A percentile compares a stretch with the other conserved stretches of the same genome.
Conservation (phyloP, 2,329 filamentous ascomycete genomes). For the Cryphonectria parasitica region DNA sequence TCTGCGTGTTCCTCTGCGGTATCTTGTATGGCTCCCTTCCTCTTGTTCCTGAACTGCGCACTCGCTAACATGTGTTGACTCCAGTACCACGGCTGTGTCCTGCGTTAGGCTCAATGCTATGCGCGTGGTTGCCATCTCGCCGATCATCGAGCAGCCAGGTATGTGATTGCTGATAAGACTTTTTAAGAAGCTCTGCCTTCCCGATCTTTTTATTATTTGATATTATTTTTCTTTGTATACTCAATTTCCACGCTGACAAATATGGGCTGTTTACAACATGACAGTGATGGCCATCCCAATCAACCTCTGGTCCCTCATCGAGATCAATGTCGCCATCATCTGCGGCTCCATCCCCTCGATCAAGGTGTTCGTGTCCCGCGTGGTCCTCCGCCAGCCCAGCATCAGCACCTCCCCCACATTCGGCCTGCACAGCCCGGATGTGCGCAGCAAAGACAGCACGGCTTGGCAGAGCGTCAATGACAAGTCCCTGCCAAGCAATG, state of each 20-base stretch:
- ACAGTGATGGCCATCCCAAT: conserved; percentile 32
- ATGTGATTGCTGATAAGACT: not conserved
- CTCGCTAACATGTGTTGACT: not conserved
- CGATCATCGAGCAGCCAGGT: conserved; percentile 24
- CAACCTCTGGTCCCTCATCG: conserved; percentile 36
- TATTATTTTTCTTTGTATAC: no score
- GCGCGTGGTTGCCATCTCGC: conserved; percentile 27
- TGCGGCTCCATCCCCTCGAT: conserved; percentile 45
- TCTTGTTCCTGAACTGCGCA: not conserved
- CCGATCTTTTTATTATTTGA: not conserved
- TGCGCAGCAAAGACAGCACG: not conserved
- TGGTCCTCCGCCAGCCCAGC: conserved; percentile 39
- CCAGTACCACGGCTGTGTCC: conserved; percentile 30
- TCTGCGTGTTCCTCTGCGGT: conserved; percentile 42
- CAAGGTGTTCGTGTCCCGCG: conserved; percentile 45
- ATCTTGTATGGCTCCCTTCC: conserved; percentile 32
- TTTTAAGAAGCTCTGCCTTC: no score
- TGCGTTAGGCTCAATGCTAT: conserved; percentile 33
- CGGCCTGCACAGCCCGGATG: not conserved
- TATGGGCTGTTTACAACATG: not conserved
- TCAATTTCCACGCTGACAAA: not conserved
- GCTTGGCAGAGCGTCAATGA: not conserved
- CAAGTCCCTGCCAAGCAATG: not conserved
- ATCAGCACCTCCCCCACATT: not conserved
- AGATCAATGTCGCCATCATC: conserved; percentile 42